Base-by-base conservation (phyloP, 192 early-diverging fungal genomes). In the Linnemannia exigua region DNA sequence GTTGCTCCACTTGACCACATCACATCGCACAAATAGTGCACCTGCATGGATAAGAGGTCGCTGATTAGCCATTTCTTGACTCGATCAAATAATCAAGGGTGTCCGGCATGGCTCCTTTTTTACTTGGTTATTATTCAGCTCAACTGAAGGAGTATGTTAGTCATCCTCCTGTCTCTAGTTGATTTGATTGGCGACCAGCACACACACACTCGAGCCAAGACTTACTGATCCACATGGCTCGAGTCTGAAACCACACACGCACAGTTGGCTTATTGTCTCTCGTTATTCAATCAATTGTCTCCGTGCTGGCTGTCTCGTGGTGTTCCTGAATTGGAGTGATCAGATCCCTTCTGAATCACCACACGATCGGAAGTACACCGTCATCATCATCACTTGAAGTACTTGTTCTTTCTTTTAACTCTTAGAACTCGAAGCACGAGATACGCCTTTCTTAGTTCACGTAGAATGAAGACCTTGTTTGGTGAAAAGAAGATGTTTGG, bases 31-130 rank as follows among this genome's bases (percentile, higher is more conserved):
- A 61, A 61, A n/a, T 25, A 25, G 25, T 31, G 58, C 58, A 61
- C 58, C 58, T 61, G 58, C 58, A 61, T 61, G 58, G 58, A 61
- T 28, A 61, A 61, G 25, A 61, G 58, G 58, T 28, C 58, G 25
- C 14, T n/a, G 58, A 1, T 11, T 25, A 61, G 14, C 58, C 58
- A 61, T 28, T 25, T 31, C 19, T 12, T 52, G 4, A 1, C 44
- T 8, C 44, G 12, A 54, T n/a, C 22, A 25, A n/a, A 54, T 8
- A n/a, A 54, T 51, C 22, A n/a, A 8, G 22, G 25, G 58, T 61
- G 58, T 25, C 58, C 58, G 11, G 58, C 58, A 61, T 61, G 58
- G 58, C 58, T 31, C 58, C 58, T 25, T 3, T 22, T 25, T 9
- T 25, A 6, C 11, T 25, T 14, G n/a, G 28, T 9, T 14, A 8